Conservation (phyloP, 2,329 filamentous ascomycete species). For the Sclerotinia glacialis region DNA sequence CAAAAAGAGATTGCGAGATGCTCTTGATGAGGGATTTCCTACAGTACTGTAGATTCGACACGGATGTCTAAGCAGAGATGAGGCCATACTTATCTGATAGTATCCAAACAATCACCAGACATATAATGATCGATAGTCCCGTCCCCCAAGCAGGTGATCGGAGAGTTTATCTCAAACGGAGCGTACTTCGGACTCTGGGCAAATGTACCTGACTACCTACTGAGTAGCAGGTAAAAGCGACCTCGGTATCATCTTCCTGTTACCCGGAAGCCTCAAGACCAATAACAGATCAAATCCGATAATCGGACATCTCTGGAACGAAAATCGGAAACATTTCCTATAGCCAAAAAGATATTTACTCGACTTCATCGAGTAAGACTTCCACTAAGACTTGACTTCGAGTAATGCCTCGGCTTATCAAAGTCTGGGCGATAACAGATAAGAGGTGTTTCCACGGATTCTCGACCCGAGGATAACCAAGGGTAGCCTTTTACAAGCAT, state of each 20-base stretch:
- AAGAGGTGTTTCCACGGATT: background rate
- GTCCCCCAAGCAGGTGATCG: background rate
- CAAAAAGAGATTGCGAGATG: background rate
- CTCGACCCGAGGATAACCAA: slow-evolving; percentile 8
- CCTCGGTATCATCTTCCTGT: slow-evolving; percentile 3
- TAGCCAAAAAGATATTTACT: background rate
- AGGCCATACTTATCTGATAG: background rate
- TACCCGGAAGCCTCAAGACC: background rate
- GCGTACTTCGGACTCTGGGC: background rate
- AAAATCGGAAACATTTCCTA: background rate
- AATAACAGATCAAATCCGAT: background rate
- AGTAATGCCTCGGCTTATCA: slow-evolving; percentile 18
- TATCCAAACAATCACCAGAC: background rate
- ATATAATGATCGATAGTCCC: background rate
- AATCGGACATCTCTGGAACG: background rate
- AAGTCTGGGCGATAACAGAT: slow-evolving; percentile 21
- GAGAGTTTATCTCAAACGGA: background rate
- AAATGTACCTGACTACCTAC: no score
- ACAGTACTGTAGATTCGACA: background rate
- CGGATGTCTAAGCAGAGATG: background rate
- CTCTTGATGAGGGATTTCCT: background rate
- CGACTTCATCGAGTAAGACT: background rate
- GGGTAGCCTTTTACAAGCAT: background rate
- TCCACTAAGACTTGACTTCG: no score
- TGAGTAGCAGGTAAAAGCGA: background rate